Evolutionary conservation across 768 basidiomycete species (phyloP).

Genomic region (Pisolithus orientalis): DNA sequence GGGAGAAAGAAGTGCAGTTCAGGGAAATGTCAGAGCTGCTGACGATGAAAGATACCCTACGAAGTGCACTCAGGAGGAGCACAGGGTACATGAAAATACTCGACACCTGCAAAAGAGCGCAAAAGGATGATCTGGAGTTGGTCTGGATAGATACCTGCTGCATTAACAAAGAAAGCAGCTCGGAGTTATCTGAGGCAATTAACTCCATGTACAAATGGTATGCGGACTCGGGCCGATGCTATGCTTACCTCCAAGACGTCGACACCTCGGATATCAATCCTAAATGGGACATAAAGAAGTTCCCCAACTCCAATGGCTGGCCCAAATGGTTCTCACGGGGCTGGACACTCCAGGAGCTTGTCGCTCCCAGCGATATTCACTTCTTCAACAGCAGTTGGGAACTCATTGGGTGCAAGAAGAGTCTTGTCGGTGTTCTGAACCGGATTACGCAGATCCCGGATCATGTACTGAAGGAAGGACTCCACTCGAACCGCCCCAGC

Average conservation of each 20-base stretch:
- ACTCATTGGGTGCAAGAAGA: slow-evolving; percentile 3
- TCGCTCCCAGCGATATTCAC: slow-evolving; percentile 10
- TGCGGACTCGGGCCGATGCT: slow-evolving; percentile 8
- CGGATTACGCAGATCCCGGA: slow-evolving; percentile 4
- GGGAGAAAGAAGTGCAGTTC: not conserved
- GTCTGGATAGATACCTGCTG: slow-evolving; percentile 13
- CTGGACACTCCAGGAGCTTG: slow-evolving; percentile 3
- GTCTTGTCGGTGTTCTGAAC: not conserved
- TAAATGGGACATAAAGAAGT: not conserved
- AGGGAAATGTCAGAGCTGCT: not conserved
- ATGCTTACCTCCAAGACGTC: slow-evolving; percentile 12
- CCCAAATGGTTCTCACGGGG: slow-evolving; percentile 15
- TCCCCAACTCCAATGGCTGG: not conserved
- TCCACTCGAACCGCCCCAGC: not conserved
- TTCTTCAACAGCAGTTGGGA: slow-evolving; percentile 13
- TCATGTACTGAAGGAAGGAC: not conserved
- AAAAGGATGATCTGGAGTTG: slow-evolving; percentile 1
- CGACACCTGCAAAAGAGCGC: not conserved
- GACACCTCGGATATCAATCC: too few species aligned
- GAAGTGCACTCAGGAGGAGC: not conserved
- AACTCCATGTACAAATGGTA: slow-evolving; percentile 18
- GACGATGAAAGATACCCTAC: not conserved
- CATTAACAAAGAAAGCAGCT: slow-evolving; percentile 14
- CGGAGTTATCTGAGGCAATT: slow-evolving; percentile 15
- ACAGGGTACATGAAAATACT: slow-evolving; percentile 3